Evolutionary conservation across 345 rosid species (phyloP).

Genomic region (Alliaria petiolata): DNA sequence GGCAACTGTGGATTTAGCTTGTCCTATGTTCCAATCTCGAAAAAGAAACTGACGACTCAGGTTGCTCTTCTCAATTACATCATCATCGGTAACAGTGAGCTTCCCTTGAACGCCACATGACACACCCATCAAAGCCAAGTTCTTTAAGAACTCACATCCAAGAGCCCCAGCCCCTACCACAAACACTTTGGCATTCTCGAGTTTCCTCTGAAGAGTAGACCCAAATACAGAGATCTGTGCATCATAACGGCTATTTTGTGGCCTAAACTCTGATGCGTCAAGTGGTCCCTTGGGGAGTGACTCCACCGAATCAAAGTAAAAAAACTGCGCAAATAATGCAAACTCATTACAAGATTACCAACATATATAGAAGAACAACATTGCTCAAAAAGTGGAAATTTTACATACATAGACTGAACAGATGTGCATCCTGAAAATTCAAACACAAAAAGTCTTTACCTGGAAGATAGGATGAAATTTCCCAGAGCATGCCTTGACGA

Average conservation of each 20-base stretch:
- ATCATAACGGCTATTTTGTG: constrained; percentile 69
- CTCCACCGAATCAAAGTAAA: constrained; percentile 84
- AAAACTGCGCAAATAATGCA: constrained; percentile 48
- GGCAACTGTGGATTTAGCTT: constrained; percentile 77
- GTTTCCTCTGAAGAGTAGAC: constrained; percentile 67
- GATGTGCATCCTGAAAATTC: not conserved
- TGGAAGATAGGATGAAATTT: constrained; percentile 90
- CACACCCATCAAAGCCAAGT: constrained; percentile 81
- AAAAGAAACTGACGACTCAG: constrained; percentile 76
- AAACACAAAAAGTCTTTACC: constrained; percentile 37
- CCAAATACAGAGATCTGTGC: constrained; percentile 94
- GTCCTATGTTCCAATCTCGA: constrained; percentile 79
- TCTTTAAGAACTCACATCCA: constrained; percentile 90
- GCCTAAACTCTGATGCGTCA: constrained; percentile 60
- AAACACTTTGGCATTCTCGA: constrained; percentile 72
- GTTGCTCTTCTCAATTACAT: constrained; percentile 77
- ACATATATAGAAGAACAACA: not conserved
- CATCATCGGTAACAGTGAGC: constrained; percentile 73
- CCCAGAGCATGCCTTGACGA: constrained; percentile 92
- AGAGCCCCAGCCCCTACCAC: constrained; percentile 87
- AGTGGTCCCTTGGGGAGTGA: constrained; percentile 67
- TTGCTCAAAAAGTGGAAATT: not conserved
- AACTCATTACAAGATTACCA: constrained; percentile 2
- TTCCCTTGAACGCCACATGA: constrained; percentile 60
- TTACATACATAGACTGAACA: not conserved